Percentiles rank a stretch among this genome's conserved stretches.
phyloP scores from a whole-genome alignment of 306 rosid genomes.

The Glycine latifolia region DNA sequence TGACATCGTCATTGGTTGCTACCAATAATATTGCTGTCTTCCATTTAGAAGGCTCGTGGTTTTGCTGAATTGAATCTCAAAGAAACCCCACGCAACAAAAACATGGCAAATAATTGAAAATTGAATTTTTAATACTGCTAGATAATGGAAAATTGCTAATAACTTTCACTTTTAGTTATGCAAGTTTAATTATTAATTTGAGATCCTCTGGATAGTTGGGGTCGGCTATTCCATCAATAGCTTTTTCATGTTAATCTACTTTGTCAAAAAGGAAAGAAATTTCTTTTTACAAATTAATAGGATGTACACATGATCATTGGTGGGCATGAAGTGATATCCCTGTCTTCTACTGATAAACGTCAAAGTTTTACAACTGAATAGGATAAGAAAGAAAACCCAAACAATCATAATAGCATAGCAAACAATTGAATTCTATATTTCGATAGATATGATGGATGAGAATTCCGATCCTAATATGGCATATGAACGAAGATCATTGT shows the following conservation, averaged over 20 bases:
- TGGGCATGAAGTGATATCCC: neutral
- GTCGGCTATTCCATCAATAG: neutral
- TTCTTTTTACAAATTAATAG: neutral
- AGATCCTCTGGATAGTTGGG: neutral
- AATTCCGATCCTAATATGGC: neutral
- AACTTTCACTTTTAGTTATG: neutral
- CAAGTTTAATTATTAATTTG: slow-evolving; percentile 12
- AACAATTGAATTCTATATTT: neutral
- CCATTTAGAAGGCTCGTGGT: slow-evolving; percentile 4
- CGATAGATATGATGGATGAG: neutral
- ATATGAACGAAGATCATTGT: neutral
- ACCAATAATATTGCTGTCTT: slow-evolving; percentile 25
- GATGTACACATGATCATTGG: neutral
- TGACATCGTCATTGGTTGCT: slow-evolving; percentile 19
- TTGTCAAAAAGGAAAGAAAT: neutral
- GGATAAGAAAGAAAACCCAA: neutral
- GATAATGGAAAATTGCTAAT: neutral
- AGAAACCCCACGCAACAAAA: neutral
- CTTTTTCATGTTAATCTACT: neutral
- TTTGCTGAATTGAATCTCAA: neutral
- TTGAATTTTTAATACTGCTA: neutral
- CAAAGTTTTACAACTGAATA: neutral
- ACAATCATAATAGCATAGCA: no score
- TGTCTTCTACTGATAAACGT: neutral
- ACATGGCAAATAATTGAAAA: neutral